Evolutionary conservation across 768 basidiomycete genomes (phyloP).

Genomic region (Auricularia cornea): DNA sequence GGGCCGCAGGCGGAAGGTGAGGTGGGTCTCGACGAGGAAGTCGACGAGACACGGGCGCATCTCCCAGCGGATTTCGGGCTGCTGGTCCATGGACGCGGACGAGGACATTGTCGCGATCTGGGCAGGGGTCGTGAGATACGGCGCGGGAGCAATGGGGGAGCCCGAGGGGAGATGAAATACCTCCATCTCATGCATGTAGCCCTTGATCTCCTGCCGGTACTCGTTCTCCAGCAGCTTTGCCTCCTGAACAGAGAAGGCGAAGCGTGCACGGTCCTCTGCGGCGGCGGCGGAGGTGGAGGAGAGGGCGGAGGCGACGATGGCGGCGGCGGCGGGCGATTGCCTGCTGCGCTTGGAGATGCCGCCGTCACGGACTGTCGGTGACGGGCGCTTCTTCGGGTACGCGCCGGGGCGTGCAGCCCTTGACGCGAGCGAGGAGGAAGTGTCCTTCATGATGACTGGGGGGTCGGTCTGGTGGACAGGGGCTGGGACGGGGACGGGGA

Average conservation of each 20-base stretch:
- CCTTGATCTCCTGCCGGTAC: constrained; percentile 85
- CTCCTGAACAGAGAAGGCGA: constrained; percentile 32
- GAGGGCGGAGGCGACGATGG: constrained; percentile 37
- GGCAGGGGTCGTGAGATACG: constrained; percentile 6
- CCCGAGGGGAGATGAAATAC: constrained; percentile 43
- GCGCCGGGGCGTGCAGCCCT: constrained; percentile 52
- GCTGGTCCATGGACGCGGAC: constrained; percentile 96
- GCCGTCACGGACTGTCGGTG: constrained; percentile 39
- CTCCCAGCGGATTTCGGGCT: constrained; percentile 98
- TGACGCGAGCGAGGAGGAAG: constrained; percentile 41
- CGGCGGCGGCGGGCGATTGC: constrained; percentile 34
- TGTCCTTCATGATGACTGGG: constrained; percentile 74
- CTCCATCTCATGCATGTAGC: constrained; percentile 99
- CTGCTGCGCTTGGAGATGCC: constrained; percentile 65
- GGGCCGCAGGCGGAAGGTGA: constrained; percentile 93
- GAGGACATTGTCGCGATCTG: constrained; percentile 83
- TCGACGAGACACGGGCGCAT: constrained; percentile 99
- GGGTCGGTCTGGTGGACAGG: constrained; percentile 4
- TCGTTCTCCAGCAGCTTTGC: constrained; percentile 86
- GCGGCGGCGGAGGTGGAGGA: constrained; percentile 57
- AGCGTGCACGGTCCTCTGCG: constrained; percentile 24
- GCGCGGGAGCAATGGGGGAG: background rate
- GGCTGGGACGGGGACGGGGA: constrained; percentile 2
- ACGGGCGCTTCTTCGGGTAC: constrained; percentile 82
- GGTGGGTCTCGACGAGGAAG: constrained; percentile 97